phyloP scores from a whole-genome alignment of 345 rosid species.

The Sisymbrium irio region DNA sequence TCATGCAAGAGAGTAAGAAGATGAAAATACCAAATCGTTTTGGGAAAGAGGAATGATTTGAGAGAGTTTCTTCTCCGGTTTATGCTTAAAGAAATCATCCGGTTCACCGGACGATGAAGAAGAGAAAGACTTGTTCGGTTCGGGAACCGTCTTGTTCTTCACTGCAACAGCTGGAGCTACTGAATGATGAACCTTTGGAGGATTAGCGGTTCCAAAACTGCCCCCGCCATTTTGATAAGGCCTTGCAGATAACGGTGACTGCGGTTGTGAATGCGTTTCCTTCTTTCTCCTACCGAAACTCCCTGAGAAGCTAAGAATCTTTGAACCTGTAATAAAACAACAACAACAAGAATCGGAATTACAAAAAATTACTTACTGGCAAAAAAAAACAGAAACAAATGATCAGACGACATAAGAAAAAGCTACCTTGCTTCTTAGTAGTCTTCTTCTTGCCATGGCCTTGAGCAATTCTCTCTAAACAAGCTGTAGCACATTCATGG shows the following conservation, averaged over 20 bases:
- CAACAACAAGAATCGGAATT: not conserved
- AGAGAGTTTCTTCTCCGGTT: constrained; percentile 35
- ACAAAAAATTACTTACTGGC: not conserved
- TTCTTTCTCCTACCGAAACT: constrained; percentile 71
- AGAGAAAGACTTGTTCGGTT: constrained; percentile 32
- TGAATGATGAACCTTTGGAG: constrained; percentile 34
- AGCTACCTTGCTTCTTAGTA: constrained; percentile 26
- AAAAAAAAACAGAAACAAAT: not conserved
- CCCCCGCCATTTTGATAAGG: constrained; percentile 27
- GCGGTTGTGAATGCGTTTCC: constrained; percentile 44
- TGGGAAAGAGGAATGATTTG: constrained; percentile 19
- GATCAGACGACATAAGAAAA: not conserved
- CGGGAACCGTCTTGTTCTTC: constrained; percentile 39
- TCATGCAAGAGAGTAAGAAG: not conserved
- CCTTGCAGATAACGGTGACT: constrained; percentile 37
- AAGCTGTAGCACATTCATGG: constrained; percentile 38
- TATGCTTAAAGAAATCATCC: constrained; percentile 44
- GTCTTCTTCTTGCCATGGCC: constrained; percentile 37
- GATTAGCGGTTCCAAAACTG: constrained; percentile 21
- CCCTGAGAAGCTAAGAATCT: constrained; percentile 43
- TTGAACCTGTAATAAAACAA: constrained; percentile 43
- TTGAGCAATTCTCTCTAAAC: constrained; percentile 39
- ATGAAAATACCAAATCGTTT: constrained; percentile 22
- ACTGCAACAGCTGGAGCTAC: constrained; percentile 33
- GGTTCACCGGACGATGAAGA: constrained; percentile 42